A percentile compares a stretch with the other conserved stretches of the same genome.
These are phyloP conservation scores for Rhodomyrtus psidioides DNA, from an alignment of 441 rosid species.

Conservation along the genomic window DNA sequence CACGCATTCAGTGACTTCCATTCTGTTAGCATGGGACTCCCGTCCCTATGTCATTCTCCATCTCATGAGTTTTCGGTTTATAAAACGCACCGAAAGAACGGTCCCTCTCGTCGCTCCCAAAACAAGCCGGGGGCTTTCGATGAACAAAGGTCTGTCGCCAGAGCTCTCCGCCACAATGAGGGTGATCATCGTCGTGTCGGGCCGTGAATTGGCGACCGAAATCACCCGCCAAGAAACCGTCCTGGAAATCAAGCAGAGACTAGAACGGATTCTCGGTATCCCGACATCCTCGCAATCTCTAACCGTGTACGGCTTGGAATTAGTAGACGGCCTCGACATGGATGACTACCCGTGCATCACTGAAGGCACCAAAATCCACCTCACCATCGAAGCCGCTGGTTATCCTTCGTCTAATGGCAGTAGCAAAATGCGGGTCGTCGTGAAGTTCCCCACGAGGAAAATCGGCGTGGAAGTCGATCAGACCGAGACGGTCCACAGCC, in stretches of 20 bases:
- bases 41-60: neutral
- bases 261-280: slow-evolving; percentile 36
- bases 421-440: slow-evolving; percentile 28
- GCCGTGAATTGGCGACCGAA: slow-evolving; percentile 37
- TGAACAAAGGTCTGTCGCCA: neutral
- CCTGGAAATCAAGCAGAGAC: slow-evolving; percentile 37
- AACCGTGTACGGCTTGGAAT: slow-evolving; percentile 62
- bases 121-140: neutral
- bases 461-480: slow-evolving; percentile 44
- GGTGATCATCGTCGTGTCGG: slow-evolving; percentile 32
- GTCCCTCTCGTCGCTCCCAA: neutral
- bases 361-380: slow-evolving; percentile 62
- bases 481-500: slow-evolving; percentile 66
- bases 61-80: neutral
- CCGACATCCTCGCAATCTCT: slow-evolving; percentile 50
- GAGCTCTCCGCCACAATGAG: slow-evolving; percentile 17
- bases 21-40: neutral
- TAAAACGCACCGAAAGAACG: neutral
- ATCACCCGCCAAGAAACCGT: slow-evolving; percentile 40
- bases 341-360: slow-evolving; percentile 70
- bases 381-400: slow-evolving; percentile 27
- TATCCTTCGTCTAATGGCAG: neutral
- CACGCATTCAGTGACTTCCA: neutral
- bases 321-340: slow-evolving; percentile 76
- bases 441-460: slow-evolving; percentile 45